These are phyloP conservation scores for Erythrobasidium hasegawianum DNA, from an alignment of 1,284 basidiomycete genomes.

Conservation along the genomic window DNA sequence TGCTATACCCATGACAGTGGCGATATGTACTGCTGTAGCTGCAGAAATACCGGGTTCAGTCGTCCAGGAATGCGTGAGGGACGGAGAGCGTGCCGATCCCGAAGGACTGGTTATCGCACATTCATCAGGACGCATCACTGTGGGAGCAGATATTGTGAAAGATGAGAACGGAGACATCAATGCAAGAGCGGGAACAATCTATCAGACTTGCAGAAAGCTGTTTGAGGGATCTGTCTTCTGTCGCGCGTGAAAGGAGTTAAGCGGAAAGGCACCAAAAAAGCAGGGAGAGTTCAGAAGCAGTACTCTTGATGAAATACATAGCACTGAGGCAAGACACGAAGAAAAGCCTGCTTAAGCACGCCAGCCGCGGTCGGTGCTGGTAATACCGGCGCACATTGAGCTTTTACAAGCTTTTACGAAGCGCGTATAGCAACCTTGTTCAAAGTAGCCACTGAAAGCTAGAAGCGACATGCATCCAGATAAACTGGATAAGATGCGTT, in stretches of 20 bases:
- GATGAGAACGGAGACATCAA: constrained; percentile 53
- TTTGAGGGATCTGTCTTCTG: constrained; percentile 20
- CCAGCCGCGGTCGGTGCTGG: no score
- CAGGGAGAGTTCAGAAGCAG: no score
- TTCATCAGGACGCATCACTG: constrained; percentile 63
- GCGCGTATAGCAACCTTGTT: no score
- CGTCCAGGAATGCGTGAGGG: constrained; percentile 53
- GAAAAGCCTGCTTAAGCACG: no score
- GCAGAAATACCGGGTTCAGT: constrained; percentile 57
- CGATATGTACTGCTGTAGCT: constrained; percentile 65
- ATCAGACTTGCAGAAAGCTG: constrained; percentile 11
- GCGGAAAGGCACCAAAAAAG: no score
- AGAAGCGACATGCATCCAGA: no score
- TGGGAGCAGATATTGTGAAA: constrained; percentile 56
- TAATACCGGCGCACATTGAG: no score
- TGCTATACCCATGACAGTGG: constrained; percentile 69
- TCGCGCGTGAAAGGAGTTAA: not conserved
- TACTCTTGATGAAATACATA: no score
- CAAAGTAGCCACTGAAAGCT: no score
- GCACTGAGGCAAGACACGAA: no score
- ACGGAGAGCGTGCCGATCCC: constrained; percentile 43
- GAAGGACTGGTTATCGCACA: constrained; percentile 57
- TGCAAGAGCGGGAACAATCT: constrained; percentile 40
- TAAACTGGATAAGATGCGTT: no score
- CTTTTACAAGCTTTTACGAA: no score